Evolutionary conservation across 768 basidiomycete species (phyloP).

Genomic region (Mycena rebaudengoi): DNA sequence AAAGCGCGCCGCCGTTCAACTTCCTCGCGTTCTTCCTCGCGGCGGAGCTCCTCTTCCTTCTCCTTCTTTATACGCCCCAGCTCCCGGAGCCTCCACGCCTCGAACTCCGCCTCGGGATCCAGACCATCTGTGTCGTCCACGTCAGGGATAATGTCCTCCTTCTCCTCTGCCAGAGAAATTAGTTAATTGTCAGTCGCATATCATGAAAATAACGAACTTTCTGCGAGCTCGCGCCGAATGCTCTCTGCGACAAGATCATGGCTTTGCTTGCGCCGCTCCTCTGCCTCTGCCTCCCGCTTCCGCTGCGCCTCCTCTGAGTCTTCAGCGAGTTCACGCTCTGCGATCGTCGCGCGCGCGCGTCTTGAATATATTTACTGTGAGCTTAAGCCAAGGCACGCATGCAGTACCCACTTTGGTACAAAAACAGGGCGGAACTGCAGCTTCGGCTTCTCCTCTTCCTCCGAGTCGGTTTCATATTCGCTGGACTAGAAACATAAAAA

Average conservation of each 20-base stretch:
- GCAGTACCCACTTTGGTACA: conserved; percentile 89
- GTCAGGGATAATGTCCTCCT: conserved; percentile 82
- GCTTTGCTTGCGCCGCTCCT: conserved; percentile 86
- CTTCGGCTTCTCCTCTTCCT: conserved; percentile 79
- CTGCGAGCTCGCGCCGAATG: conserved; percentile 88
- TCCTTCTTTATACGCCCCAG: conserved; percentile 93
- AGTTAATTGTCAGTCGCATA: background rate
- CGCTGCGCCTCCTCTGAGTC: conserved; percentile 80
- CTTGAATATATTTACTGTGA: conserved; percentile 45
- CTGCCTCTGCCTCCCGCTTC: conserved; percentile 77
- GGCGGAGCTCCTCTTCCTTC: conserved; percentile 84
- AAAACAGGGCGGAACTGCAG: conserved; percentile 91
- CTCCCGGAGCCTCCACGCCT: conserved; percentile 95
- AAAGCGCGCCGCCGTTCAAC: conserved; percentile 90
- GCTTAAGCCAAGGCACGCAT: no score
- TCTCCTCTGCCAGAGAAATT: conserved; percentile 72
- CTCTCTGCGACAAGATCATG: conserved; percentile 95
- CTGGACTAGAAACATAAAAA: conserved; percentile 65
- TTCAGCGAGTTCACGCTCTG: conserved; percentile 72
- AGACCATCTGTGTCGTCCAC: conserved; percentile 95
- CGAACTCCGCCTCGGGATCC: conserved; percentile 90
- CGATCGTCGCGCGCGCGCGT: conserved; percentile 78
- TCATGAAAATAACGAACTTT: conserved; percentile 66
- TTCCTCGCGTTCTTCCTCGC: conserved; percentile 90
- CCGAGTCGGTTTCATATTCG: conserved; percentile 84